Evolutionary conservation across 108 stramenopile genomes (phyloP).

Genomic region (Parmales sp.): DNA sequence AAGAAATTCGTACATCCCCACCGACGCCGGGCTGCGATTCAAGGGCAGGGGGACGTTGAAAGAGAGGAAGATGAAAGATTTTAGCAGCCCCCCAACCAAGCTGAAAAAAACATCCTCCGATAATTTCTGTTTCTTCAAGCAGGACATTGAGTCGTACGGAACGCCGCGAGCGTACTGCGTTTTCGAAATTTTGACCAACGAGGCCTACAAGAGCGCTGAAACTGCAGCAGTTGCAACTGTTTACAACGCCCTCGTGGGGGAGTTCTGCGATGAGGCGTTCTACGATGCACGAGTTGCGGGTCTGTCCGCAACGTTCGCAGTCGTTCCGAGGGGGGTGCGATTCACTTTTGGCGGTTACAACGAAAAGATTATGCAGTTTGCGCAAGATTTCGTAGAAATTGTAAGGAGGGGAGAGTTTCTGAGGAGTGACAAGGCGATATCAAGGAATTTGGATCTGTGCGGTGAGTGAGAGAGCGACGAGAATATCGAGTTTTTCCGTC

Average conservation of each 20-base stretch:
- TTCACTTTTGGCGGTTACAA: constrained; percentile 79
- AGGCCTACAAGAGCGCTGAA: constrained; percentile 48
- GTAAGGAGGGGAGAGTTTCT: constrained; percentile 46
- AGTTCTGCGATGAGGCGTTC: not conserved
- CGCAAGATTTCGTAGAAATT: constrained; percentile 46
- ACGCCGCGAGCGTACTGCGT: constrained; percentile 68
- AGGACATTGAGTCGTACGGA: constrained; percentile 67
- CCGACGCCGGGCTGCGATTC: not conserved
- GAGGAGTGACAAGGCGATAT: constrained; percentile 55
- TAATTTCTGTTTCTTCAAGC: not conserved
- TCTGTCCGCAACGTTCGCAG: constrained; percentile 55
- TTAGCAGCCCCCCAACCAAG: not conserved
- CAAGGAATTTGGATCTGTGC: too few species aligned
- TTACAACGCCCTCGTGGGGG: constrained; percentile 35
- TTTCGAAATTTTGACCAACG: constrained; percentile 54
- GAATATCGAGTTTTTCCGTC: not conserved
- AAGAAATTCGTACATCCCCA: not conserved
- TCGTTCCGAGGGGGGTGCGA: constrained; percentile 58
- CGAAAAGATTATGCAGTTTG: constrained; percentile 59
- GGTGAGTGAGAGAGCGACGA: constrained; percentile 71
- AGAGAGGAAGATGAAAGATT: not conserved
- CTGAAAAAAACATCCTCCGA: not conserved
- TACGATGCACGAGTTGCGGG: constrained; percentile 64
- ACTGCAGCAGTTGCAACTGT: constrained; percentile 49
- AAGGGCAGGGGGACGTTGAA: not conserved